Evolutionary conservation across 2,329 filamentous ascomycete genomes (phyloP).

Genomic region (Colletotrichum camelliae): DNA sequence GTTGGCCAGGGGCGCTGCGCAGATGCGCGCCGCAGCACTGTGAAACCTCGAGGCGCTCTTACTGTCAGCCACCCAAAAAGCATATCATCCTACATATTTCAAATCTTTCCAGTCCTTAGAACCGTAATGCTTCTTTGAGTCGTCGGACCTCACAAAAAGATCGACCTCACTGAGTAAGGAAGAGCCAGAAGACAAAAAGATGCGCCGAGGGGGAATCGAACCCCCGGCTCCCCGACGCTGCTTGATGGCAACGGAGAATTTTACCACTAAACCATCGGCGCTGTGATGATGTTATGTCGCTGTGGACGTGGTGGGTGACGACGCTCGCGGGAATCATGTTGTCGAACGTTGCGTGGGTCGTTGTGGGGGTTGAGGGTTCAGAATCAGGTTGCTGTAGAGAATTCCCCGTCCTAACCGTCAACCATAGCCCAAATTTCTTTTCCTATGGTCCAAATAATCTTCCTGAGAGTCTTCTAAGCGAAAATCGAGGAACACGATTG

Average conservation of each 20-base stretch:
- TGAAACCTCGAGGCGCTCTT: too few species aligned
- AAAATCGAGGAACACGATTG: too few species aligned
- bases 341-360: not conserved
- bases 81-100: too few species aligned
- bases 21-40: not conserved
- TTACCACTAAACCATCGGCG: not conserved
- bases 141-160: too few species aligned
- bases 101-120: too few species aligned
- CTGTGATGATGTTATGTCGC: fast-evolving
- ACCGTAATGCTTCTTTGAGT: too few species aligned
- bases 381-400: not conserved
- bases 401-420: too few species aligned
- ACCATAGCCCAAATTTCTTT: too few species aligned
- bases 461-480: too few species aligned
- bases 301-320: not conserved
- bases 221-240: not conserved
- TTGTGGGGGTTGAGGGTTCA: not conserved
- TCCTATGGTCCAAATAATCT: too few species aligned
- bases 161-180: too few species aligned
- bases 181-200: not conserved
- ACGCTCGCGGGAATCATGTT: fast-evolving
- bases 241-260: not conserved
- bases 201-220: not conserved
- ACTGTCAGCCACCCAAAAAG: too few species aligned
- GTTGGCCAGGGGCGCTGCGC: not conserved